Evolutionary conservation across 345 rosid genomes (phyloP).

Genomic region (Melastoma malabathricum): DNA sequence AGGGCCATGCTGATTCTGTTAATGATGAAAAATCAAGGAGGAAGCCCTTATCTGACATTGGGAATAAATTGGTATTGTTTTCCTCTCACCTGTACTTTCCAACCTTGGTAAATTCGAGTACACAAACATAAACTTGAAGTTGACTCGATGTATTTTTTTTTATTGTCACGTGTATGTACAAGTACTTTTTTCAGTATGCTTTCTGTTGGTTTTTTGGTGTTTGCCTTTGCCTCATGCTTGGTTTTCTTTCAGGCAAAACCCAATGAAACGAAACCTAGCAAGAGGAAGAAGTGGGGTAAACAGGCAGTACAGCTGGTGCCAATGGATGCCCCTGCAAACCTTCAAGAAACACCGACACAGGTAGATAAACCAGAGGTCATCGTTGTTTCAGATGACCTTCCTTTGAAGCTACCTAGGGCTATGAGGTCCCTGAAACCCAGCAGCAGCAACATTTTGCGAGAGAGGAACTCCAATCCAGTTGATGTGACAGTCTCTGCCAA

Average conservation of each 20-base stretch:
- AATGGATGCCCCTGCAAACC: conserved; percentile 31
- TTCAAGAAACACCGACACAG: conserved; percentile 19
- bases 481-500: conserved; percentile 23
- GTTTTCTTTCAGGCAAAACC: conserved; percentile 41
- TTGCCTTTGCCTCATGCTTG: background rate
- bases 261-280: conserved; percentile 46
- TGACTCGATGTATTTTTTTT: too few relatives aligned
- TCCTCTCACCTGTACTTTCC: background rate
- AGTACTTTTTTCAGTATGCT: background rate
- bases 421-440: conserved; percentile 54
- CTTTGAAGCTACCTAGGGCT: conserved; percentile 66
- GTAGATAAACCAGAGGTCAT: conserved; percentile 19
- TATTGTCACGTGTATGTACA: too few relatives aligned
- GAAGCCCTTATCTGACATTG: conserved; percentile 77
- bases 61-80: conserved; percentile 48
- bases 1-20: conserved; percentile 21
- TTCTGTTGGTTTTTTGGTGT: background rate
- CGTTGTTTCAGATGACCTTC: conserved; percentile 23
- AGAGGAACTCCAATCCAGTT: conserved; percentile 52
- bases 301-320: conserved; percentile 63
- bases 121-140: background rate
- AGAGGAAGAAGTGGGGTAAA: conserved; percentile 75
- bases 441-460: conserved; percentile 50
- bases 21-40: conserved; percentile 36
- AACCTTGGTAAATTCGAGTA: background rate